A percentile compares a stretch with the other conserved stretches of the same genome.
Evolutionary conservation across 148 eudicot genomes (phyloP).

Genomic region (Rhododendron williamsianum): DNA sequence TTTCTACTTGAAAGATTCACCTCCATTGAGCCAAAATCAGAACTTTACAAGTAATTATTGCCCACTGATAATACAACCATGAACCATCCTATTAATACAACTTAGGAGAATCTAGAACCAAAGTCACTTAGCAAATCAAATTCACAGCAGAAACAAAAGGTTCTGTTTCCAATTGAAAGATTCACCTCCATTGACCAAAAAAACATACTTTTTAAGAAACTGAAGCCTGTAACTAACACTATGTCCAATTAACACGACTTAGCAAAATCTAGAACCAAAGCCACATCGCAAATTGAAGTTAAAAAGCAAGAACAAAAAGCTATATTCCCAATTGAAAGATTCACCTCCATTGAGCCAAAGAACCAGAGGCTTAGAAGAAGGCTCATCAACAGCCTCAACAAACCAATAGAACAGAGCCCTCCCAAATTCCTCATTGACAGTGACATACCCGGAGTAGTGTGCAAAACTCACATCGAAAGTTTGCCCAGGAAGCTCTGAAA

Average conservation of each 20-base stretch:
- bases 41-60: not conserved
- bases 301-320: no score
- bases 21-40: not conserved
- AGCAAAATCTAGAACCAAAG: no score
- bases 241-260: no score
- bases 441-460: slow-evolving; percentile 76
- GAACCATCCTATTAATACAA: not conserved
- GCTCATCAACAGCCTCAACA: slow-evolving; percentile 64
- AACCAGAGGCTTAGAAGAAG: slow-evolving; percentile 73
- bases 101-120: not conserved
- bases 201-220: no score
- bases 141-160: not conserved
- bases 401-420: slow-evolving; percentile 86
- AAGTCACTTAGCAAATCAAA: not conserved
- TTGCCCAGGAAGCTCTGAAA: slow-evolving; percentile 63
- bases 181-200: not conserved
- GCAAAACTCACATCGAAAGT: slow-evolving; percentile 54
- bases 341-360: slow-evolving; percentile 97
- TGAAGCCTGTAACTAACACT: no score
- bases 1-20: not conserved
- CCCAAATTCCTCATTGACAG: slow-evolving; percentile 63
- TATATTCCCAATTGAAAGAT: not conserved
- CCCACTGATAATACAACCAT: not conserved
- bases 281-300: not conserved
- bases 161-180: not conserved